These are phyloP conservation scores for Phytophthora pisi DNA, from an alignment of 352 stramenopile species.

Conservation along the genomic window DNA sequence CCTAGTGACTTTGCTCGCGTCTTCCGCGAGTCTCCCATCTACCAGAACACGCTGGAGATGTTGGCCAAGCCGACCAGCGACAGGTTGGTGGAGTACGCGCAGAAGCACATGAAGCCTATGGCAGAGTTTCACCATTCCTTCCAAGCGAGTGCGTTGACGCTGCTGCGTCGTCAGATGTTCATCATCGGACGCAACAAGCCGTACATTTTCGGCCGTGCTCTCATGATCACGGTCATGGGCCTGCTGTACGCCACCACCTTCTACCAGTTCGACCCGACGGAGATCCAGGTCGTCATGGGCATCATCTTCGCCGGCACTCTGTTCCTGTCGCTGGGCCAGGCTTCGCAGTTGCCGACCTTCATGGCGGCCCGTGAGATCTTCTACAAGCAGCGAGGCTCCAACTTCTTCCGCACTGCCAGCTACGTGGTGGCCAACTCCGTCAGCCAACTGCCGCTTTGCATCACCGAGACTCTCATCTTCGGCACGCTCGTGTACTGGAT, in stretches of 20 bases:
- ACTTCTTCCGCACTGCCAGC: slow-evolving; percentile 49
- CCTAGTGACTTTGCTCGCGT: slow-evolving; percentile 44
- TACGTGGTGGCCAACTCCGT: slow-evolving; percentile 60
- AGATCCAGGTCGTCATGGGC: slow-evolving; percentile 67
- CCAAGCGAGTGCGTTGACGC: slow-evolving; percentile 30
- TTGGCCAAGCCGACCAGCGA: slow-evolving; percentile 86
- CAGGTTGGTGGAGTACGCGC: slow-evolving; percentile 80
- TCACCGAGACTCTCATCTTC: slow-evolving; percentile 69
- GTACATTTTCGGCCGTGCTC: slow-evolving; percentile 45
- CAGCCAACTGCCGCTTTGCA: slow-evolving; percentile 40
- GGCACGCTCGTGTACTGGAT: slow-evolving; percentile 82
- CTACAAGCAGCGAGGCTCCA: slow-evolving; percentile 26
- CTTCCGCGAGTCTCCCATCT: slow-evolving; percentile 49
- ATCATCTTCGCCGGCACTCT: slow-evolving; percentile 85
- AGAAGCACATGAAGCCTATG: slow-evolving; percentile 40
- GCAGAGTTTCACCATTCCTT: slow-evolving; percentile 40
- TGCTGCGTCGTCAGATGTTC: slow-evolving; percentile 62
- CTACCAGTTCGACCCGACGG: slow-evolving; percentile 34
- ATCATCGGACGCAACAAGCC: slow-evolving; percentile 64
- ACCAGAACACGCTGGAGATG: slow-evolving; percentile 57
- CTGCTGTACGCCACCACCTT: slow-evolving; percentile 48
- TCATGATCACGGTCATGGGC: slow-evolving; percentile 56
- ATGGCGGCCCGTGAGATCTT: slow-evolving; percentile 25
- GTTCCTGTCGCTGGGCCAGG: slow-evolving; percentile 29
- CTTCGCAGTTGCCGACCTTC: slow-evolving; percentile 25